Evolutionary conservation across 495 filamentous ascomycete genomes (phyloP).

Genomic region (Sordaria brevicollis): DNA sequence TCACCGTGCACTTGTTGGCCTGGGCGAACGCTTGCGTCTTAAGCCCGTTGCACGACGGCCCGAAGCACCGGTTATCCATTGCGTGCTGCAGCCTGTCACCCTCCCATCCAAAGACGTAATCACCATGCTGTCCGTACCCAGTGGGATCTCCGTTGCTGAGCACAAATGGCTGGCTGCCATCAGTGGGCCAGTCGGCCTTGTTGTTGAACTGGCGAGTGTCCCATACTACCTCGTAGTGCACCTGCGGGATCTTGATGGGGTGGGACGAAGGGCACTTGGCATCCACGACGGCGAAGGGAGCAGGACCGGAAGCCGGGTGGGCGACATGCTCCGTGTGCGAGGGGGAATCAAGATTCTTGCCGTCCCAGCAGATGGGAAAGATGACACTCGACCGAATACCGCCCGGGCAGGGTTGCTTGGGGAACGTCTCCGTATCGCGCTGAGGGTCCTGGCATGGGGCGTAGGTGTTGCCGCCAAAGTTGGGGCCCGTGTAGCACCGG

Average conservation of each 20-base stretch:
- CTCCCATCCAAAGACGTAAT: conserved; percentile 45
- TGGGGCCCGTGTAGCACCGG: conserved; percentile 36
- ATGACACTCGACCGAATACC: conserved; percentile 42
- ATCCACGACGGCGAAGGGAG: conserved; percentile 32
- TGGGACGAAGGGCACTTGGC: conserved; percentile 36
- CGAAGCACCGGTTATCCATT: conserved; percentile 38
- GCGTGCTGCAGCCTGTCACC: conserved; percentile 37
- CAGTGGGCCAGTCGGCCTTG: conserved; percentile 32
- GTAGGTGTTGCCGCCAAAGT: conserved; percentile 30
- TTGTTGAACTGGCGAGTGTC: conserved; percentile 38
- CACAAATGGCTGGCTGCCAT: conserved; percentile 40
- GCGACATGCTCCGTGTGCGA: conserved; percentile 40
- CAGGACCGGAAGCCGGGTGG: conserved; percentile 32
- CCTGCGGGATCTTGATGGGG: conserved; percentile 39
- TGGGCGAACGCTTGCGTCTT: conserved; percentile 25
- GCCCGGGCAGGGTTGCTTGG: conserved; percentile 26
- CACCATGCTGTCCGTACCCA: conserved; percentile 30
- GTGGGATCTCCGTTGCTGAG: conserved; percentile 32
- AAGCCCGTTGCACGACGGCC: conserved; percentile 25
- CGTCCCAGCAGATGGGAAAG: conserved; percentile 46
- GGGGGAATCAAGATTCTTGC: conserved; percentile 39
- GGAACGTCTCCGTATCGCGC: conserved; percentile 30
- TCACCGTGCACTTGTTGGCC: conserved; percentile 29
- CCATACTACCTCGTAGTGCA: conserved; percentile 42
- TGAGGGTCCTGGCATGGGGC: conserved; percentile 30